Percentiles rank a stretch among this genome's conserved stretches.
Conservation (phyloP, 1,284 basidiomycete species). For the Ustilago nuda region DNA sequence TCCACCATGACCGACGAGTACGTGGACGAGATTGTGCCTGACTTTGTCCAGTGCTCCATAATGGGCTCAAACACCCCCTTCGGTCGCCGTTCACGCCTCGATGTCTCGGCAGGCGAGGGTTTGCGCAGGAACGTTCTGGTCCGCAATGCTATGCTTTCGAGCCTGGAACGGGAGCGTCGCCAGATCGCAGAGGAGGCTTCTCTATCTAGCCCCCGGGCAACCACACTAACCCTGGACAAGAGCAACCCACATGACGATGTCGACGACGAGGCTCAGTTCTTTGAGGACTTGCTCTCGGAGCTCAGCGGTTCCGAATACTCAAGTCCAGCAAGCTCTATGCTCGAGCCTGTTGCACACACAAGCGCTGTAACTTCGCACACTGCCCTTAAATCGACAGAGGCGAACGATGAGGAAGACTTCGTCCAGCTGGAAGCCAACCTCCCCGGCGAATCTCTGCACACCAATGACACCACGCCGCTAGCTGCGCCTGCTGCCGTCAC, state of each 20-base stretch:
- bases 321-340: background rate
- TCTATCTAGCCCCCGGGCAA: background rate
- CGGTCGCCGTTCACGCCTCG: constrained; percentile 36
- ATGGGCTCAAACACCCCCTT: constrained; percentile 15
- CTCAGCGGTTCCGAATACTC: constrained; percentile 28
- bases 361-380: background rate
- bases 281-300: constrained; percentile 45
- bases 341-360: background rate
- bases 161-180: constrained; percentile 46
- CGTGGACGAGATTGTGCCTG: constrained; percentile 31
- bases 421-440: constrained; percentile 29
- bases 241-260: background rate
- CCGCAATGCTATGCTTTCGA: constrained; percentile 54
- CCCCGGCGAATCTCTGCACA: background rate
- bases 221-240: background rate
- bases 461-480: background rate
- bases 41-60: constrained; percentile 18
- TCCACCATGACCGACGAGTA: constrained; percentile 12
- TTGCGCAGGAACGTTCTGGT: constrained; percentile 49
- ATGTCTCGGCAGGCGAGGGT: constrained; percentile 52
- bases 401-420: constrained; percentile 32
- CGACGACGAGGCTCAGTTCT: constrained; percentile 48
- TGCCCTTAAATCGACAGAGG: background rate
- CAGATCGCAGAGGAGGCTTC: constrained; percentile 19
- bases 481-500: background rate